A percentile compares a stretch with the other conserved stretches of the same genome.
Conservation (phyloP, 345 rosid species). For the rapeseed (Brassica napus) region DNA sequence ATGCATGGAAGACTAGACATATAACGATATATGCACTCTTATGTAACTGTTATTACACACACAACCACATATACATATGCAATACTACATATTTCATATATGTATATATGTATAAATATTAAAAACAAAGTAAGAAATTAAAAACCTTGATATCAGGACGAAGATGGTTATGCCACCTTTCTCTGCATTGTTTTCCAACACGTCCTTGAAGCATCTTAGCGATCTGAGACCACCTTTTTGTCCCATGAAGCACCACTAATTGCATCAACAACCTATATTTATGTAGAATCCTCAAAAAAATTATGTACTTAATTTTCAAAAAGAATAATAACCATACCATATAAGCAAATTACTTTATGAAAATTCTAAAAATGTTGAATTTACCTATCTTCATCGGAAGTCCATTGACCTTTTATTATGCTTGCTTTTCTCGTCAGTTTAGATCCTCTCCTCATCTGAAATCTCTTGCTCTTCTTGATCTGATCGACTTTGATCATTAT, state of each 20-base stretch:
- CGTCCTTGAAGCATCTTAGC: constrained; percentile 83
- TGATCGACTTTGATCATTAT: constrained; percentile 11
- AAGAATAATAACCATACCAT: neutral
- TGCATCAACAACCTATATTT: constrained; percentile 54
- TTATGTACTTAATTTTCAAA: neutral
- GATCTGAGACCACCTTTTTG: constrained; percentile 83
- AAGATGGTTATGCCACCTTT: constrained; percentile 97
- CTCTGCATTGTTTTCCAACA: constrained; percentile 95
- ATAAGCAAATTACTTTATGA: neutral
- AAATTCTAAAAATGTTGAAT: neutral
- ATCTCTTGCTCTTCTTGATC: constrained; percentile 30
- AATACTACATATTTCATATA: neutral
- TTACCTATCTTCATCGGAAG: constrained; percentile 61
- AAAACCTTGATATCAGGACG: constrained; percentile 90
- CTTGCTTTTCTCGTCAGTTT: constrained; percentile 32
- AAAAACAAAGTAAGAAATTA: neutral
- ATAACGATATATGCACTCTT: neutral
- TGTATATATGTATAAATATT: neutral
- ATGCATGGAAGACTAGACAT: neutral
- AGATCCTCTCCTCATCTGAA: constrained; percentile 25
- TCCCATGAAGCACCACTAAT: constrained; percentile 66
- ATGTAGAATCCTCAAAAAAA: neutral
- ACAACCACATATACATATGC: neutral
- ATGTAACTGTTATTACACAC: neutral
- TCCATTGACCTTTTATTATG: constrained; percentile 76